Base-by-base conservation (phyloP, 306 rosid genomes). In the Cucurbita argyrosperma region DNA sequence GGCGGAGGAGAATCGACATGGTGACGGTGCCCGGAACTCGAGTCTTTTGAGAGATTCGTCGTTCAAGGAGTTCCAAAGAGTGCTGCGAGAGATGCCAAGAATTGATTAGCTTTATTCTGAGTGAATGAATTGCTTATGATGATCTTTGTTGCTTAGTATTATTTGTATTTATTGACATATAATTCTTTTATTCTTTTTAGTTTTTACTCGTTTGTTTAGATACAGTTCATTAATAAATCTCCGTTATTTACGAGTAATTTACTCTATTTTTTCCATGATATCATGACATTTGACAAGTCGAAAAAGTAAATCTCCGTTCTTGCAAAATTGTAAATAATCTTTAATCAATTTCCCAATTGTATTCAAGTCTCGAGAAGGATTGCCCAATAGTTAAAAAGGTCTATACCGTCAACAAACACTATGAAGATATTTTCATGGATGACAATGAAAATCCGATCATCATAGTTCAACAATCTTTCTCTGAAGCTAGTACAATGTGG, bases 401-500 rank as follows among this genome's bases (percentile, higher is more conserved):
- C 19, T 19, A 19, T 19, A 19, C 19, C 19, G 19, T 19, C 19
- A 19, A 19, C 19, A 19, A 19, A 19, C 4, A 51, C 5, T 91
- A 76, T 57, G 74, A 91, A 58, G 84, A 91, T 74, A 83, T 91
- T 58, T 4, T 67, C 64, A 83, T 88, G 89, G 8, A 78, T 5
- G 57, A 76, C 46, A 92, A 85, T 40, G 4, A 10, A 7, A 26
- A 72, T 59, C 97, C 96, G 3, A 83, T 87, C 53, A 10, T 75
- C 59, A 87, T 88, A 23, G 92, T 85, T 80, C 92, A 89, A 76
- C 38, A 81, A 0, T 88, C 85, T 84, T 87, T 92, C 74, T 87
- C 89, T 0, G n/a, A 49, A 16, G 6, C 19, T 5, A 0, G 19
- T 51, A 52, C 9, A 4, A 2, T 52, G 4, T 52, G 57, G 0